Evolutionary conservation across 2,329 filamentous ascomycete species (phyloP).

Genomic region (Beauveria bassiana): DNA sequence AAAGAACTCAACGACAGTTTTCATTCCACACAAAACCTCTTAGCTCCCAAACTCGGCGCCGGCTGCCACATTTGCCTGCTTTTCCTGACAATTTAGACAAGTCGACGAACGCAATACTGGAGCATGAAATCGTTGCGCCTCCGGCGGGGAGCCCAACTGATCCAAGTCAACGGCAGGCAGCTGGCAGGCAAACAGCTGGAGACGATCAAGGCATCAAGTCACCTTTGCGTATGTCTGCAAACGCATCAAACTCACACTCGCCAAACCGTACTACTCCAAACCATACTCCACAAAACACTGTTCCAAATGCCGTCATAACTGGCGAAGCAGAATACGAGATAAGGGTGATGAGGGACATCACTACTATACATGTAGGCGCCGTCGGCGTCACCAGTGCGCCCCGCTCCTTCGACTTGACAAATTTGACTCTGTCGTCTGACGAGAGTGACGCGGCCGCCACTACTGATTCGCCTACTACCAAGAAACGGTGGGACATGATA

Average conservation of each 20-base stretch:
- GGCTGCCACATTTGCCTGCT: not conserved
- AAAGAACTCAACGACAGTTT: slow-evolving; percentile 1
- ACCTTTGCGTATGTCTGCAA: not conserved
- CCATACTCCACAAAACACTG: not conserved
- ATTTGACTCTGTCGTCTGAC: not conserved
- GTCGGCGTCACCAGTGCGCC: not conserved
- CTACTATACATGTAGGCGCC: not conserved
- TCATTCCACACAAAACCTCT: not conserved
- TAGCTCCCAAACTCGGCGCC: not conserved
- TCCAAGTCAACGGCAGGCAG: not conserved
- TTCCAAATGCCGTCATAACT: not conserved
- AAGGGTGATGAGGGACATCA: not conserved
- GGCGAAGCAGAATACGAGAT: not conserved
- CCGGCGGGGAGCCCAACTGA: not conserved
- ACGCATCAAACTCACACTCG: not conserved
- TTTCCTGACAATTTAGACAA: not conserved
- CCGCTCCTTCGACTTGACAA: not conserved
- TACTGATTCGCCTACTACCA: not conserved
- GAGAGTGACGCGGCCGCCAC: not conserved
- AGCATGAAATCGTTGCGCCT: not conserved
- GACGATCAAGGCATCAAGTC: not conserved
- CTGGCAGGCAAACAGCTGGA: not conserved
- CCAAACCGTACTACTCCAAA: not conserved
- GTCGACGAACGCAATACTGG: not conserved
- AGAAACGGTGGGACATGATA: not conserved